Conservation (phyloP, 148 eudicot species). For the Mesembryanthemum crystallinum region DNA sequence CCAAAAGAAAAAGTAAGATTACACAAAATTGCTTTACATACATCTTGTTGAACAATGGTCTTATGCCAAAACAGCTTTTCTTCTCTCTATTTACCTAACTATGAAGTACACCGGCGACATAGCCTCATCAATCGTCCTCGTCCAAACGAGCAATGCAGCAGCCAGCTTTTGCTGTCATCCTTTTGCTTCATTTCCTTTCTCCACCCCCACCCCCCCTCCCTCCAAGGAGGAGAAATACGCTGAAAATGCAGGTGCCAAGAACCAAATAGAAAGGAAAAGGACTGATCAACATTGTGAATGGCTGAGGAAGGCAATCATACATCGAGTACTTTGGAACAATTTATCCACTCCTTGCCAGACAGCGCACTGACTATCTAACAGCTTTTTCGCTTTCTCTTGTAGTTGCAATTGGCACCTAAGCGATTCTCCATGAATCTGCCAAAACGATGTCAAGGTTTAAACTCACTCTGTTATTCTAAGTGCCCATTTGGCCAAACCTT, state of each 20-base stretch:
- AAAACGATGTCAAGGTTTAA: background rate
- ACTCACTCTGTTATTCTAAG: too few relatives aligned
- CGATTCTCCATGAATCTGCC: slow-evolving; percentile 93
- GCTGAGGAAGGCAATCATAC: slow-evolving; percentile 86
- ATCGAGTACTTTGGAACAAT: slow-evolving; percentile 80
- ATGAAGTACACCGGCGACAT: too few relatives aligned
- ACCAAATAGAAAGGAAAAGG: background rate
- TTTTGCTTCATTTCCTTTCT: too few relatives aligned
- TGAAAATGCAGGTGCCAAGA: background rate
- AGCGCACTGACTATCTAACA: slow-evolving; percentile 63
- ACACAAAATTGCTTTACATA: too few relatives aligned
- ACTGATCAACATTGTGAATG: slow-evolving; percentile 72
- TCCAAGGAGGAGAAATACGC: background rate
- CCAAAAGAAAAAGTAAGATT: too few relatives aligned
- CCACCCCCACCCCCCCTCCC: too few relatives aligned
- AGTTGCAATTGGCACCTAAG: slow-evolving; percentile 56
- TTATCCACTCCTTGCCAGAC: slow-evolving; percentile 85
- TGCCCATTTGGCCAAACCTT: background rate
- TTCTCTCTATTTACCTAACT: too few relatives aligned
- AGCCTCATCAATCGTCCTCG: too few relatives aligned
- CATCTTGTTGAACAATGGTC: too few relatives aligned
- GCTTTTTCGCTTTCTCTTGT: slow-evolving; percentile 71
- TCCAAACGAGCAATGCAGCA: too few relatives aligned
- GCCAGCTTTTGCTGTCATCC: too few relatives aligned
- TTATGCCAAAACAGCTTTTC: too few relatives aligned